Percentiles rank a stretch among this genome's conserved stretches.
These are phyloP conservation scores for Talaromyces sp. DNA, from an alignment of 2,329 filamentous ascomycete genomes.

Conservation along the genomic window DNA sequence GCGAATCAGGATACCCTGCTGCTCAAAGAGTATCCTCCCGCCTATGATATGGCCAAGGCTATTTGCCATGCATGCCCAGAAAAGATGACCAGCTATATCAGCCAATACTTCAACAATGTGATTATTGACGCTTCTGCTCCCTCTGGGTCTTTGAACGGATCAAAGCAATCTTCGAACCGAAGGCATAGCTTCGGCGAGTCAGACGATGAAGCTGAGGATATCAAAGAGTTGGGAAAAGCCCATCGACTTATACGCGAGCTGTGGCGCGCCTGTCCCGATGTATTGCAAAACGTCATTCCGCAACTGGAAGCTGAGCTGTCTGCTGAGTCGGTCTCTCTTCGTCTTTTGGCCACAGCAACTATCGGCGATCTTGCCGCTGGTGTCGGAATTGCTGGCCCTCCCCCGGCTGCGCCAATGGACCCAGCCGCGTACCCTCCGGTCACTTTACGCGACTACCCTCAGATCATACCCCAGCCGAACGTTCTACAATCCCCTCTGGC, in stretches of 20 bases:
- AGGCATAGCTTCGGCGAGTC: constrained; percentile 53
- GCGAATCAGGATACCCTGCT: constrained; percentile 76
- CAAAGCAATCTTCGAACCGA: constrained; percentile 34
- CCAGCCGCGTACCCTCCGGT: constrained; percentile 76
- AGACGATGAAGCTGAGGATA: constrained; percentile 71
- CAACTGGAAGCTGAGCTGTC: constrained; percentile 89
- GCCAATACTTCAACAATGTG: constrained; percentile 94
- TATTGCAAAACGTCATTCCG: constrained; percentile 88
- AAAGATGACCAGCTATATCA: constrained; percentile 91
- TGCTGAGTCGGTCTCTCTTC: constrained; percentile 81
- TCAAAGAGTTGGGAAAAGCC: constrained; percentile 83
- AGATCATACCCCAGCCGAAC: constrained; percentile 49
- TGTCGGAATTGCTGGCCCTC: constrained; percentile 84
- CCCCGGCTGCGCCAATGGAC: constrained; percentile 66
- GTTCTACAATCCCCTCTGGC: constrained; percentile 78
- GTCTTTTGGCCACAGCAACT: constrained; percentile 84
- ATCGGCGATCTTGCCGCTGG: constrained; percentile 92
- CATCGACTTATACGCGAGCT: constrained; percentile 85
- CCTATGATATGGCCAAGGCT: constrained; percentile 94
- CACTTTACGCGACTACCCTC: constrained; percentile 40
- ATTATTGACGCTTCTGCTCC: constrained; percentile 78
- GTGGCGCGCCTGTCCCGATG: constrained; percentile 84
- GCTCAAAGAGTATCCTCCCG: constrained; percentile 82
- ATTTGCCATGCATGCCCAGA: constrained; percentile 86
- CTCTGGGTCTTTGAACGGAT: constrained; percentile 48